Base-by-base conservation (phyloP, 2,329 filamentous ascomycete species). In the Diaporthe ampelina region DNA sequence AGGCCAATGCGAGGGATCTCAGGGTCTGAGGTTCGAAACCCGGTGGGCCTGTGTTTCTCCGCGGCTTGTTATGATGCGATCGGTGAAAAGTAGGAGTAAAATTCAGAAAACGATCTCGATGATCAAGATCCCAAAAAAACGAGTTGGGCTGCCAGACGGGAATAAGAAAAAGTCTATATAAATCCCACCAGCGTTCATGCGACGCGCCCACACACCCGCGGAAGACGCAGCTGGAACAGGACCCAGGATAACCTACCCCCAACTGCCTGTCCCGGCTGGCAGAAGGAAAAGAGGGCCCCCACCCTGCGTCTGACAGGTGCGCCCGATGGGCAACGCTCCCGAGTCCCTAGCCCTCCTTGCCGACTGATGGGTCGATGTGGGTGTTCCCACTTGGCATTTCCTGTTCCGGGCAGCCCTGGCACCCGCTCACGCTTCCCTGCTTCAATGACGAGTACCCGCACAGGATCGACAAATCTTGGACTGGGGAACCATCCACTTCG, bases 281-380 rank as follows among this genome's bases (percentile, higher is more conserved):
- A 54, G 45, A 0, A 50, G n/a, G 40, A 17, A 43, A 17, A 43
- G 40, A 43, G 5, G 13, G 40, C 6, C 40, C 40, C 29, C 63
- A 48, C 63, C 54, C 63, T 21, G 21, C 48, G 54, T 68, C 48
- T 68, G 63, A 68, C 63, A 54, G 63, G 52, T 54, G 21, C 2
- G 17, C 45, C 37, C 61, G 29, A 67, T 43, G 24, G 21, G 45
- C 43, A 67, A 26, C 35, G 6, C 61, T 29, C 45, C 35, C 35
- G 2, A 37, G 35, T 37, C 35, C 10, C 35, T 9, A 11, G 35
- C 35, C 35, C 35, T 37, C 35, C 35, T 6, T 6, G 7, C 35
- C 11, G 35, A 2, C 35, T n/a, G 13, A 40, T 52, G 63, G 45
- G 45, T 50, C 63, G 21, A 40, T 26, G 45, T 67, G 29, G 63